Percentiles rank a stretch among this genome's conserved stretches.
phyloP scores from a whole-genome alignment of 2,329 filamentous ascomycete genomes.

The Hypoxylon sp. region DNA sequence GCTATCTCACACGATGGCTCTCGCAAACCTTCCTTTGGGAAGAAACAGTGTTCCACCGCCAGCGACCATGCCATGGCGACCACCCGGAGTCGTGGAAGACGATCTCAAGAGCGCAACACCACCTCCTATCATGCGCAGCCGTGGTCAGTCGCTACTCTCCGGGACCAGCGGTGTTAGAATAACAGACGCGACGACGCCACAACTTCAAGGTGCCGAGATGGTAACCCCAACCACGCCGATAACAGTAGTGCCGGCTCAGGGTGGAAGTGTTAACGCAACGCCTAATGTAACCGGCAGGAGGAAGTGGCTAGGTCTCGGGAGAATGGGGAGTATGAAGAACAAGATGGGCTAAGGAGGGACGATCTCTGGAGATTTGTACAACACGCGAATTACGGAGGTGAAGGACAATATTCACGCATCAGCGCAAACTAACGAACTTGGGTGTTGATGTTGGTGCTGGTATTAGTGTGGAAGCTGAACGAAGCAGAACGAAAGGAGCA shows the following conservation, averaged over 20 bases:
- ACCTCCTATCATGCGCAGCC: slow-evolving; percentile 69
- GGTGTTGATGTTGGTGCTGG: too few relatives aligned
- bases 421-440: neutral
- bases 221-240: slow-evolving; percentile 33
- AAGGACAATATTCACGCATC: neutral
- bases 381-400: neutral
- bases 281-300: slow-evolving; percentile 40
- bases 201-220: slow-evolving; percentile 17
- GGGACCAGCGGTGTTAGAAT: slow-evolving; percentile 10
- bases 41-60: slow-evolving; percentile 54
- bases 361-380: slow-evolving; percentile 13
- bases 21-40: slow-evolving; percentile 38
- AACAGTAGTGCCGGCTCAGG: slow-evolving; percentile 23
- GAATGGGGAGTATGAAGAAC: slow-evolving; percentile 49
- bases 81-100: slow-evolving; percentile 61
- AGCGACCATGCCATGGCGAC: slow-evolving; percentile 53
- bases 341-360: slow-evolving; percentile 43
- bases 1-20: slow-evolving; percentile 26
- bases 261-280: slow-evolving; percentile 17
- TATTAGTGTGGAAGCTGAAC: neutral
- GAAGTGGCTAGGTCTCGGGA: slow-evolving; percentile 54
- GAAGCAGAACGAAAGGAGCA: slow-evolving; percentile 4
- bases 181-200: slow-evolving; percentile 23
- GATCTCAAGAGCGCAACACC: slow-evolving; percentile 67
- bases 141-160: slow-evolving; percentile 37